Conservation (phyloP, 2,329 filamentous ascomycete species). For the Diaporthe humulicola region DNA sequence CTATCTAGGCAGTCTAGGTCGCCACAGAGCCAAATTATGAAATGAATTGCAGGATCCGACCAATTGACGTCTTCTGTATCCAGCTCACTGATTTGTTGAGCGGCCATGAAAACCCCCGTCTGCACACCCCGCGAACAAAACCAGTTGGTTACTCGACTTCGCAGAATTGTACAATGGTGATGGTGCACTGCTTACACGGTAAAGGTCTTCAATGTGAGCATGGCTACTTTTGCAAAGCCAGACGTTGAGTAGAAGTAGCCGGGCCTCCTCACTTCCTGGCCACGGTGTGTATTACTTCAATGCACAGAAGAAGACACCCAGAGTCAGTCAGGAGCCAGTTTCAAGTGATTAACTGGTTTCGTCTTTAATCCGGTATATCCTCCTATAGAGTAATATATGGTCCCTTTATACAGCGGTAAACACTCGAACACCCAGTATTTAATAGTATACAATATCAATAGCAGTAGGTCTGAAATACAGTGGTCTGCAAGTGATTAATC, state of each 20-base stretch:
- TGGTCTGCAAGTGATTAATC: background rate
- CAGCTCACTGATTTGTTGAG: too few species aligned
- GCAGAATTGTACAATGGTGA: background rate
- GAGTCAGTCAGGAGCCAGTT: background rate
- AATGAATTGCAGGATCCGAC: background rate
- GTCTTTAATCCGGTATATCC: too few species aligned
- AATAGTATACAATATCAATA: too few species aligned
- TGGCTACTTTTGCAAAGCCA: too few species aligned
- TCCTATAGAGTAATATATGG: too few species aligned
- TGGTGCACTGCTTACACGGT: background rate
- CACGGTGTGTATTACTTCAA: background rate
- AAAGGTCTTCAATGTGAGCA: background rate
- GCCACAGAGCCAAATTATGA: too few species aligned
- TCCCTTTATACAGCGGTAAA: too few species aligned
- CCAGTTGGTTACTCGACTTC: background rate
- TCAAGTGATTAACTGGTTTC: accelerated
- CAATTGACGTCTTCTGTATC: background rate
- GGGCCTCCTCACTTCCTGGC: background rate
- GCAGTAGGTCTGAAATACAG: too few species aligned
- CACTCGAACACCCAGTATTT: too few species aligned
- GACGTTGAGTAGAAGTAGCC: too few species aligned
- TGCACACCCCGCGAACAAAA: background rate
- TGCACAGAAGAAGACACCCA: too few species aligned
- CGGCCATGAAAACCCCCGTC: background rate
- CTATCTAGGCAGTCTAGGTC: background rate